Percentiles rank a stretch among this genome's conserved stretches.
Evolutionary conservation across 2,329 filamentous ascomycete species (phyloP).

Genomic region (Apiospora malaysiana): DNA sequence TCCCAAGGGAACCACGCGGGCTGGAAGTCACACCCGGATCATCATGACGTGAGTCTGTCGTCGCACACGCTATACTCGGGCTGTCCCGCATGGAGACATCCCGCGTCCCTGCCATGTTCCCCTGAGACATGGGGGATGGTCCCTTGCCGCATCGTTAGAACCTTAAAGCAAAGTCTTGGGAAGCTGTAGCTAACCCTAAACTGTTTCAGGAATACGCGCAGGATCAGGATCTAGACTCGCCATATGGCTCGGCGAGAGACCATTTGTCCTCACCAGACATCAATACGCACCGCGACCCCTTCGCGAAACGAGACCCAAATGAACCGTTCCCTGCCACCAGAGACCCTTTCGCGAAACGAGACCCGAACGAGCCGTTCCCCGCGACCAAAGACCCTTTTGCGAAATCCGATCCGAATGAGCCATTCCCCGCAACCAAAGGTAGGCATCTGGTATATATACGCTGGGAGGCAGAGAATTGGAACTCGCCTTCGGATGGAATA

Average conservation of each 20-base stretch:
- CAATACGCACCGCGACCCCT: conserved; percentile 30
- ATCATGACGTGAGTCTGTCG: conserved; percentile 36
- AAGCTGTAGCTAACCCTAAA: not conserved
- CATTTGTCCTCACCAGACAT: conserved; percentile 31
- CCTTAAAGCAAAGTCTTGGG: not conserved
- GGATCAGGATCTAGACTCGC: conserved; percentile 33
- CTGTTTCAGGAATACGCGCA: conserved; percentile 32
- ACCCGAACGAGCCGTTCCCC: conserved; percentile 32
- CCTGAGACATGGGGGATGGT: conserved; percentile 5
- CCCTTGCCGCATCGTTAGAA: conserved; percentile 4
- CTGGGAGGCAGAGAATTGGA: not conserved
- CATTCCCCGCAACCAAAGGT: conserved; percentile 35
- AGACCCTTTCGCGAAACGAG: conserved; percentile 30
- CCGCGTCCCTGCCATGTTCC: not conserved
- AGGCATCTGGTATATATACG: not conserved
- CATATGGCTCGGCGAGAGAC: conserved; percentile 29
- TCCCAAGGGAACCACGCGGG: conserved; percentile 53
- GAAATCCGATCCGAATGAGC: conserved; percentile 29
- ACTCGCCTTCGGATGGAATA: not conserved
- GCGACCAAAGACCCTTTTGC: conserved; percentile 33
- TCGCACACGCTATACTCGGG: not conserved
- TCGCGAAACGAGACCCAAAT: conserved; percentile 26
- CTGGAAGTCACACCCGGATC: conserved; percentile 45
- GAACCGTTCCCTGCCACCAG: conserved; percentile 33
- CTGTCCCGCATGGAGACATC: conserved; percentile 10